A percentile compares a stretch with the other conserved stretches of the same genome.
These are phyloP conservation scores for Leccinum barrowsii DNA, from an alignment of 768 basidiomycete genomes.

Conservation along the genomic window DNA sequence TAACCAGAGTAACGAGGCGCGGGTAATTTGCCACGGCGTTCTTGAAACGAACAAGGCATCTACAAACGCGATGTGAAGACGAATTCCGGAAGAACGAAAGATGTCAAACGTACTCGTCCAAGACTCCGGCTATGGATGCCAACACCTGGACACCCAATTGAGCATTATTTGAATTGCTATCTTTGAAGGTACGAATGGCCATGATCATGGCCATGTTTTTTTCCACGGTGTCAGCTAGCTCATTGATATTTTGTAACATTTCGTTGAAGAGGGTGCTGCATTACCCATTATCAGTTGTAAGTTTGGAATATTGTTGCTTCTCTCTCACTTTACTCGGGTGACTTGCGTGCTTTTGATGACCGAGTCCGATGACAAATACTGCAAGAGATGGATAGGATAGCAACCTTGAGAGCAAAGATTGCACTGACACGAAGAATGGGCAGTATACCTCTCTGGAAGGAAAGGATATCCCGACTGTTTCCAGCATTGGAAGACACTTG, in stretches of 20 bases:
- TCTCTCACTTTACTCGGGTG: constrained; percentile 47
- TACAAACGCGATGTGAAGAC: constrained; percentile 19
- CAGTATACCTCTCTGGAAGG: constrained; percentile 57
- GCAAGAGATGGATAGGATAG: neutral
- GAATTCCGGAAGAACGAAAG: constrained; percentile 16
- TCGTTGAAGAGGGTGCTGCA: constrained; percentile 43
- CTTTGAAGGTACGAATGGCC: constrained; percentile 32
- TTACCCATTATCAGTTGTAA: constrained; percentile 6
- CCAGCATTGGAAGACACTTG: constrained; percentile 39
- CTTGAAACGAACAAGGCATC: constrained; percentile 58
- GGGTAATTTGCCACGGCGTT: constrained; percentile 47
- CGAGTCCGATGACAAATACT: constrained; percentile 60
- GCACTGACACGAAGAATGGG: constrained; percentile 47
- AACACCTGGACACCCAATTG: constrained; percentile 42
- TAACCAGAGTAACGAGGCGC: constrained; percentile 38
- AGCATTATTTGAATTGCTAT: constrained; percentile 16
- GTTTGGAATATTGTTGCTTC: neutral
- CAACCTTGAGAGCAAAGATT: neutral
- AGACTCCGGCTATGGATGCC: constrained; percentile 41
- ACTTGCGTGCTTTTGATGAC: constrained; percentile 54
- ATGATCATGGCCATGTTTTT: constrained; percentile 35
- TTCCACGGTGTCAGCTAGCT: constrained; percentile 39
- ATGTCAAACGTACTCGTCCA: constrained; percentile 46
- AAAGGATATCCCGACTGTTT: constrained; percentile 35
- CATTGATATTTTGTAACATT: constrained; percentile 44